Conservation (phyloP, 768 basidiomycete genomes). For the Collybia mongolica region DNA sequence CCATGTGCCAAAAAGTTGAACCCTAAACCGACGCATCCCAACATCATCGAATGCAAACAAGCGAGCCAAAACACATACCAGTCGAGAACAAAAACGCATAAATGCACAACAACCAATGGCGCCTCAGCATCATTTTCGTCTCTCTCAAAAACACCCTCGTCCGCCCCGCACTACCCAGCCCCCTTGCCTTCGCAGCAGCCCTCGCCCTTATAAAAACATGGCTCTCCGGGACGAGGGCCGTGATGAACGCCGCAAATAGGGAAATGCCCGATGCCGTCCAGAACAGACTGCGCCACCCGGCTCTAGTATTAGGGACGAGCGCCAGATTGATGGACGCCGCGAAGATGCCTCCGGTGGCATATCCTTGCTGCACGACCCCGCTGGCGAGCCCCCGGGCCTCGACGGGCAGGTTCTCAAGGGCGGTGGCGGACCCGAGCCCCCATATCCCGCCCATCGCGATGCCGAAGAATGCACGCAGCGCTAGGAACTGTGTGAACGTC, state of each 20-base stretch:
- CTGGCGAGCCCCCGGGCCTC: conserved; percentile 83
- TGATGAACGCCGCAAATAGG: conserved; percentile 63
- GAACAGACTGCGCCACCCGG: conserved; percentile 76
- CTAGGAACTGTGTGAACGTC: conserved; percentile 78
- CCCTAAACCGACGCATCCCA: conserved; percentile 19
- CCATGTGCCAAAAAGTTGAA: conserved; percentile 58
- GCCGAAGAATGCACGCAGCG: conserved; percentile 79
- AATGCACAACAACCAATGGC: conserved; percentile 80
- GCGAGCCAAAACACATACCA: conserved; percentile 31
- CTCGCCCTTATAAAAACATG: conserved; percentile 67
- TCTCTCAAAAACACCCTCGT: conserved; percentile 73
- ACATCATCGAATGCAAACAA: background rate
- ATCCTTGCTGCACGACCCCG: conserved; percentile 87
- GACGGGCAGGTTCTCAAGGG: conserved; percentile 87
- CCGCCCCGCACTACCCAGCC: conserved; percentile 54
- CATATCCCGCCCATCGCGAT: conserved; percentile 90
- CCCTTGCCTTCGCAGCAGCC: conserved; percentile 54
- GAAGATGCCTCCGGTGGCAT: conserved; percentile 81
- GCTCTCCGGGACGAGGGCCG: conserved; percentile 76
- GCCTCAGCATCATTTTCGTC: conserved; percentile 71
- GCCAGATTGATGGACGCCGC: conserved; percentile 81
- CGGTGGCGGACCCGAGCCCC: conserved; percentile 79
- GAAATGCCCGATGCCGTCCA: conserved; percentile 76
- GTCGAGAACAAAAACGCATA: conserved; percentile 86
- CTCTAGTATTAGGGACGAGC: conserved; percentile 44